Evolutionary conservation across 805 yeast genomes (phyloP).

Genomic region (Candida glaebosa): DNA sequence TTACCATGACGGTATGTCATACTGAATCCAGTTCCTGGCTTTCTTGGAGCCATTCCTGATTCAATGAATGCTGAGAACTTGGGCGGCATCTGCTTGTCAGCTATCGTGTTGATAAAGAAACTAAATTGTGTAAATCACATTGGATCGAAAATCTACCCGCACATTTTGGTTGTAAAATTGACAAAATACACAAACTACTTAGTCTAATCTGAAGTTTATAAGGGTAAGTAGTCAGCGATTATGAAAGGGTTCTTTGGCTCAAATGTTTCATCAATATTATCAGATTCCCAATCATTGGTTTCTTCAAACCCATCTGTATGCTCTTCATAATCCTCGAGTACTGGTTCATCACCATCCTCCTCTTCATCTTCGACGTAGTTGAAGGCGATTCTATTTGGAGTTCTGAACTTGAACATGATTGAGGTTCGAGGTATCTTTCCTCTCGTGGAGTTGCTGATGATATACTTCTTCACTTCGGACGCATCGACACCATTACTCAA

Average conservation of each 20-base stretch:
- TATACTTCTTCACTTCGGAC: slow-evolving; percentile 34
- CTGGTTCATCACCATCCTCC: slow-evolving; percentile 1
- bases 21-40: slow-evolving; percentile 16
- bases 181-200: too few relatives aligned
- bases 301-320: background rate
- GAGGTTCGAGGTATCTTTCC: slow-evolving; percentile 47
- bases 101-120: background rate
- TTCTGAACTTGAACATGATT: slow-evolving; percentile 44
- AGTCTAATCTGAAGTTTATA: background rate
- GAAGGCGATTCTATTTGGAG: slow-evolving; percentile 58
- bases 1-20: slow-evolving; percentile 12
- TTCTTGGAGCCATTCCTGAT: slow-evolving; percentile 4
- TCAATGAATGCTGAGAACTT: background rate
- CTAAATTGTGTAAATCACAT: background rate
- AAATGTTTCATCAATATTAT: too few relatives aligned
- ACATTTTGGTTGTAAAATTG: background rate
- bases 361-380: slow-evolving; percentile 22
- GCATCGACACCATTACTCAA: slow-evolving; percentile 49
- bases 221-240: background rate
- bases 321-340: slow-evolving; percentile 4
- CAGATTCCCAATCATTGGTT: background rate
- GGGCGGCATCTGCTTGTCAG: background rate
- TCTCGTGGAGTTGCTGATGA: slow-evolving; percentile 46
- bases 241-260: background rate
- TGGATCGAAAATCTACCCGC: too few relatives aligned